These are phyloP conservation scores for Kuraishia floccosa DNA, from an alignment of 805 yeast genomes.

Conservation along the genomic window DNA sequence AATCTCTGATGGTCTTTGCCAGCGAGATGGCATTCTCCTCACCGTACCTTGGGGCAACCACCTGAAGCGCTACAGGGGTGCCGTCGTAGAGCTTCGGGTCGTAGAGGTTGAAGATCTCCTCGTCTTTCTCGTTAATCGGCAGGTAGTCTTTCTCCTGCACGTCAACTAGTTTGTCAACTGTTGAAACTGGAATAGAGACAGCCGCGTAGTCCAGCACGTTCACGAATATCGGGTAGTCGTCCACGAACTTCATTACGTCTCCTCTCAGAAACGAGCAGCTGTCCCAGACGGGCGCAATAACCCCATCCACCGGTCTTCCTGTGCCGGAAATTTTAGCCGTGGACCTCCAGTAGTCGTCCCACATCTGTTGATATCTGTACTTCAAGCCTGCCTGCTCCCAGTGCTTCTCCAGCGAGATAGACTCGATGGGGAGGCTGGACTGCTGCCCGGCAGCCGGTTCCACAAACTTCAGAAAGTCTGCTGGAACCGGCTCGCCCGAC, in stretches of 20 bases:
- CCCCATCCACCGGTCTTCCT: constrained; percentile 33
- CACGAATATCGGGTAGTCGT: constrained; percentile 43
- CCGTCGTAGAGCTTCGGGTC: constrained; percentile 34
- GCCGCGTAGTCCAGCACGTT: constrained; percentile 42
- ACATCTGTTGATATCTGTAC: constrained; percentile 21
- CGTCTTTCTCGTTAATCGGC: constrained; percentile 29
- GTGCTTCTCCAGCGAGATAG: constrained; percentile 15
- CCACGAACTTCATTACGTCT: constrained; percentile 22
- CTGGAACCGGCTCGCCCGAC: constrained; percentile 19
- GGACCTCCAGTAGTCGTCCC: constrained; percentile 24
- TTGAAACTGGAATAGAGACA: constrained; percentile 30
- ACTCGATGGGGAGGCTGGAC: constrained; percentile 1
- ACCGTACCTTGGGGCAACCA: constrained; percentile 40
- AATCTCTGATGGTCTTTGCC: no score
- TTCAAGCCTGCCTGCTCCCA: constrained; percentile 27
- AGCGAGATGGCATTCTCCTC: constrained; percentile 44
- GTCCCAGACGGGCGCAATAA: constrained; percentile 35
- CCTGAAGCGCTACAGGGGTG: constrained; percentile 45
- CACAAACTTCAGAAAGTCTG: constrained; percentile 1
- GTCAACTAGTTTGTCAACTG: constrained; percentile 23
- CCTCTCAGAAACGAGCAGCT: constrained; percentile 29
- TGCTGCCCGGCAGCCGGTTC: constrained; percentile 15
- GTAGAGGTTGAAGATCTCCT: constrained; percentile 29
- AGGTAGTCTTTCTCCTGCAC: constrained; percentile 8
- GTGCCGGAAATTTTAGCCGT: constrained; percentile 20